Conservation (phyloP, 257 asterid species). For the Parsonsia alboflavescens region DNA sequence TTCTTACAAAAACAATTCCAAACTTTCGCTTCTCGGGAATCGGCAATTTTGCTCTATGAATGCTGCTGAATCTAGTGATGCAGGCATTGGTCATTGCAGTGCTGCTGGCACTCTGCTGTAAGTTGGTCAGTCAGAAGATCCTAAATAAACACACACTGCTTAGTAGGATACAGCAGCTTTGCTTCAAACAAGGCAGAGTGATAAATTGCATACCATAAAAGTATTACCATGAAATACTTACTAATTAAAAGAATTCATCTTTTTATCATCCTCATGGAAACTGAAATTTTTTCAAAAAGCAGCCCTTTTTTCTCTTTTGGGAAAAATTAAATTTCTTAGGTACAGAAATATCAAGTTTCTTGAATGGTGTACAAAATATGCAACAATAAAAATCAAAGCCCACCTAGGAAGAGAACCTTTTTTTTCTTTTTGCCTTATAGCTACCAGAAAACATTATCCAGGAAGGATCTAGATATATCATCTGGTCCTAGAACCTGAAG, state of each 20-base stretch:
- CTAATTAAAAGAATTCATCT: neutral
- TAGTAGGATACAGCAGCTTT: neutral
- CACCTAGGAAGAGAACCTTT: neutral
- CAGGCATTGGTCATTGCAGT: slow-evolving; percentile 56
- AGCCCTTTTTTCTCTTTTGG: neutral
- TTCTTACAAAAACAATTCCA: slow-evolving; percentile 33
- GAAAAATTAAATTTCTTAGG: neutral
- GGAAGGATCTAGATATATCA: neutral
- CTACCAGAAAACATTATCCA: neutral
- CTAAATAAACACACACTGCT: slow-evolving; percentile 9
- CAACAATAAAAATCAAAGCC: neutral
- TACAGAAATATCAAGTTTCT: too few species aligned
- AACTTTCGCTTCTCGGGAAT: slow-evolving; percentile 40
- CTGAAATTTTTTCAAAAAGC: neutral
- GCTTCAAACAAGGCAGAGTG: neutral
- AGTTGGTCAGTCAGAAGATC: slow-evolving; percentile 3
- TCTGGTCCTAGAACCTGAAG: neutral
- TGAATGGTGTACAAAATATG: neutral
- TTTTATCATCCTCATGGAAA: neutral
- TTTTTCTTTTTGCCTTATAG: neutral
- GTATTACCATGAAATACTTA: neutral
- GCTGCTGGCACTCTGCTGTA: slow-evolving; percentile 12
- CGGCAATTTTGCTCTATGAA: slow-evolving; percentile 48
- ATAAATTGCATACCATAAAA: neutral
- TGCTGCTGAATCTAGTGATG: slow-evolving; percentile 44